A percentile compares a stretch with the other conserved stretches of the same genome.
Evolutionary conservation across 768 basidiomycete genomes (phyloP).

Genomic region (Suillus subluteus): DNA sequence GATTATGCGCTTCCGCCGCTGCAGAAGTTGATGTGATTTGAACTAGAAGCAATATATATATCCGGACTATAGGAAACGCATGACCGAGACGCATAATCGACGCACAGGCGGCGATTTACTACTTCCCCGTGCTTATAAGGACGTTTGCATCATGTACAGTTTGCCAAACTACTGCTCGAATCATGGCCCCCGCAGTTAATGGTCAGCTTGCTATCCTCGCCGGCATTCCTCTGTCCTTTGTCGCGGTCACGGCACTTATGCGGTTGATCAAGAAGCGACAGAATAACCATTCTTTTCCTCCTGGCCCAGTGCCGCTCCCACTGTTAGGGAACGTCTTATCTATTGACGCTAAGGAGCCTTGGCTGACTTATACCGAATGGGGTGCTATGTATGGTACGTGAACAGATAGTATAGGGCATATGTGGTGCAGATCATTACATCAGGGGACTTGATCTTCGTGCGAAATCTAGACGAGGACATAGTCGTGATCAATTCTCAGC

Average conservation of each 20-base stretch:
- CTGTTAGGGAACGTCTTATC: neutral
- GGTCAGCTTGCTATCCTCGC: neutral
- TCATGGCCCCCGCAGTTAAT: neutral
- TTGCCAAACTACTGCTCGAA: neutral
- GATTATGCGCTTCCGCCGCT: no score
- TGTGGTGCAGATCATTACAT: neutral
- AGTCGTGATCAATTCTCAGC: constrained; percentile 8
- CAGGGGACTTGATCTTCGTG: constrained; percentile 11
- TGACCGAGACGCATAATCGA: no score
- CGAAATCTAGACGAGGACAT: constrained; percentile 9
- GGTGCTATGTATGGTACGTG: constrained; percentile 18
- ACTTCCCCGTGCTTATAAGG: neutral
- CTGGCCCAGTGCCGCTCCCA: neutral
- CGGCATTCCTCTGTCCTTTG: neutral
- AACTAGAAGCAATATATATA: no score
- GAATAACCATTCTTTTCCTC: neutral
- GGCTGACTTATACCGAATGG: neutral
- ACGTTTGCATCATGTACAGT: neutral
- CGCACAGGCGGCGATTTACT: no score
- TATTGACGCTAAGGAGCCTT: neutral
- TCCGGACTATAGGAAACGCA: no score
- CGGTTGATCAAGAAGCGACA: neutral
- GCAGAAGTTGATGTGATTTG: no score
- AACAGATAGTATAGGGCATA: neutral
- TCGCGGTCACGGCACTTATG: neutral